Percentiles rank a stretch among this genome's conserved stretches.
Evolutionary conservation across 768 basidiomycete genomes (phyloP).

Genomic region (Boletales sp.): DNA sequence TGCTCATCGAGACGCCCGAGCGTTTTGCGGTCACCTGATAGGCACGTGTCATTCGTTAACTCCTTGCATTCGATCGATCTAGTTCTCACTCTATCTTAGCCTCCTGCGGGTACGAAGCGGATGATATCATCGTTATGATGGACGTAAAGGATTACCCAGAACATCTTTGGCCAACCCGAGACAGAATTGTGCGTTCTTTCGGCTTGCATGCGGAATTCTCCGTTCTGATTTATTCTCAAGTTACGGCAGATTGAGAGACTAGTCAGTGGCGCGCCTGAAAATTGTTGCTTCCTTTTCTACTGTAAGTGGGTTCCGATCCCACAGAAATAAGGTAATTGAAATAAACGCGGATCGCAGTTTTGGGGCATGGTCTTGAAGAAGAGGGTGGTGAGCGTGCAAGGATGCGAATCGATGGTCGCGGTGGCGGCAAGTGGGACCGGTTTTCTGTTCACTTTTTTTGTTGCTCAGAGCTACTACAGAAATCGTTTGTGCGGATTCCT

Average conservation of each 20-base stretch:
- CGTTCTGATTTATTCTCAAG: slow-evolving; percentile 12
- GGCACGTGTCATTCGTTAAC: not conserved
- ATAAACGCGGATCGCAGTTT: slow-evolving; percentile 7
- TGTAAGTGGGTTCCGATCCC: slow-evolving; percentile 33
- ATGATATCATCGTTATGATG: slow-evolving; percentile 43
- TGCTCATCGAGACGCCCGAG: slow-evolving; percentile 19
- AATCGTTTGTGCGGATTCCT: slow-evolving; percentile 20
- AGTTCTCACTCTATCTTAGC: slow-evolving; percentile 20
- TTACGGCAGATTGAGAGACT: slow-evolving; percentile 40
- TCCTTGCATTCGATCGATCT: slow-evolving; percentile 1
- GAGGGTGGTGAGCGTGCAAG: not conserved
- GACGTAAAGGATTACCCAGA: slow-evolving; percentile 32
- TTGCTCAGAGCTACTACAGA: slow-evolving; percentile 5
- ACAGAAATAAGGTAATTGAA: not conserved
- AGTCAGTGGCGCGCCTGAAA: slow-evolving; percentile 35
- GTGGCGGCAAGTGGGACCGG: slow-evolving; percentile 38
- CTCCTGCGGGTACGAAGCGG: slow-evolving; percentile 34
- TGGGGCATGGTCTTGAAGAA: slow-evolving; percentile 20
- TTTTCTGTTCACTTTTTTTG: not conserved
- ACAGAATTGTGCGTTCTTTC: slow-evolving; percentile 39
- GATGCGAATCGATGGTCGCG: slow-evolving; percentile 43
- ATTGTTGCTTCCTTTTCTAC: slow-evolving; percentile 53
- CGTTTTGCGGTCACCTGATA: slow-evolving; percentile 14
- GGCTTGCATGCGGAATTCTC: not conserved
- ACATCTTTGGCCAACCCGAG: slow-evolving; percentile 38